Conservation (phyloP, 2,329 filamentous ascomycete species). For the Arthrobotrys iridis region DNA sequence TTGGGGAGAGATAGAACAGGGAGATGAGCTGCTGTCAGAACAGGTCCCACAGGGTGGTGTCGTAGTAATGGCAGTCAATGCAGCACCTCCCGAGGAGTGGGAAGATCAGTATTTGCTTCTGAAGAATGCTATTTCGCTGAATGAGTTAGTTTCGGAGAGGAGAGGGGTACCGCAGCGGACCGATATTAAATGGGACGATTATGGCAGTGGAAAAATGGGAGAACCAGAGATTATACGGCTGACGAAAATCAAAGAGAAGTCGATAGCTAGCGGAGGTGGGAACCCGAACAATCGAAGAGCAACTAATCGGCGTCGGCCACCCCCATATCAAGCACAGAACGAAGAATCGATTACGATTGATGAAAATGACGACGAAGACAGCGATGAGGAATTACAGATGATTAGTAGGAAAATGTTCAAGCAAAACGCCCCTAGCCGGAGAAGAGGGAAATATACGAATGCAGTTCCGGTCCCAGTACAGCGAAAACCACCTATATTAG, state of each 20-base stretch:
- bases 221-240: not conserved
- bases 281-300: not conserved
- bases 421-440: too few species aligned
- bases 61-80: not conserved
- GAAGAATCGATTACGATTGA: too few species aligned
- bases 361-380: not conserved
- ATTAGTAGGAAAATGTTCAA: not conserved
- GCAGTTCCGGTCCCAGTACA: too few species aligned
- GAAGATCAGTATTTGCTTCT: not conserved
- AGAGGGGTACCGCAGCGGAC: not conserved
- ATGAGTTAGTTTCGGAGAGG: not conserved
- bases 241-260: not conserved
- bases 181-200: slow-evolving; percentile 17
- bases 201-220: not conserved
- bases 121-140: slow-evolving; percentile 12
- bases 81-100: not conserved
- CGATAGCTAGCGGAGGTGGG: not conserved
- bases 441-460: too few species aligned
- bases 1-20: slow-evolving; percentile 25
- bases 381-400: not conserved
- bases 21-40: not conserved
- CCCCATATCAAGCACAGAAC: not conserved
- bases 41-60: slow-evolving; percentile 13
- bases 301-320: too few species aligned
- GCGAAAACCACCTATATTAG: too few species aligned